Evolutionary conservation across 441 rosid genomes (phyloP), one percentile per base, ranked within the genome.

Genomic region (Flueggea neowawraea): DNA sequence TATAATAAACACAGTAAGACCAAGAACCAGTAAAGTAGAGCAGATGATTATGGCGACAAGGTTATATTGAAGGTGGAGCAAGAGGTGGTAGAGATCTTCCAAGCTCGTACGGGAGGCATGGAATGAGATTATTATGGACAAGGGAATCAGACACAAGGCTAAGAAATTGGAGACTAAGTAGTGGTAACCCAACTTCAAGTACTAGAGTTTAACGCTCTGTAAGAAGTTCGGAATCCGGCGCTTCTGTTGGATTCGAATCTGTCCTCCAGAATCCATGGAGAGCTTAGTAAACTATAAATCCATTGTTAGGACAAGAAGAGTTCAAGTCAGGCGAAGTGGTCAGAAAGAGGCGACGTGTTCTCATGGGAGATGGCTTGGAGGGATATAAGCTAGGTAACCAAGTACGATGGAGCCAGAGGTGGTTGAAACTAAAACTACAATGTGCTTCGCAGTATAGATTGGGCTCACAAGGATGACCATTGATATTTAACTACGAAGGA

Each of bases 181-280:
- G 65, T 86, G 87, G 63, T 88, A 88, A 13, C 96, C 90, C 49
- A 88, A 57, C 68, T 86, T 86, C 10, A 86, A 90, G 64, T 88
- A 78, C 84, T 86, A 84, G 75, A 88, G 90, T 71, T 88, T 88
- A 51, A 86, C 96, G 73, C 90, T 84, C 63, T 84, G 92, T 33
- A 84, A 80, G 78, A 86, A 88, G 69, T 88, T 90, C 2, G 96
- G 92, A 3, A 88, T 71, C 52, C 76, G 62, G 54, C 80, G 80
- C 28, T 63, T 14, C 17, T 80, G 84, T 10, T 83, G 84, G 80
- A 85, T 75, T 75, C 80, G 89, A 43, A 85, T 85, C 6, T 83
- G 87, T 17, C 58, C 65, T 60, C 54, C 68, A 69, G 78, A 22
- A 36, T 36, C 41, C 41, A 36, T 36, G 41, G 41, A 36, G 28